Conservation (phyloP, 139 green algal species). For the Chlorella sp. region DNA sequence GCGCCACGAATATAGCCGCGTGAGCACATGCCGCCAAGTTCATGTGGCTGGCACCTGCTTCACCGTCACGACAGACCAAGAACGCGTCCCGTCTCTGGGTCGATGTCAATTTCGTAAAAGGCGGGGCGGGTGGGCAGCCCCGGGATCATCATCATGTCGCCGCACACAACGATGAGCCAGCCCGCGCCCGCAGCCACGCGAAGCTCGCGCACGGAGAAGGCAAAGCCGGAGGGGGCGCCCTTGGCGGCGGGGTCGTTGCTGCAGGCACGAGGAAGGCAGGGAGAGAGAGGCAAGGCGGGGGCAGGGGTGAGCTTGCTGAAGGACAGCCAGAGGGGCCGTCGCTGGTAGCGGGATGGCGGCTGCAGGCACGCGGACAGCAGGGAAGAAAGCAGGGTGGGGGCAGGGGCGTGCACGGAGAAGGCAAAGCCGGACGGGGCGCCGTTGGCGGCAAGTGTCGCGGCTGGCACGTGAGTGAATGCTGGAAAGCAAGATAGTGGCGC, state of each 20-base stretch:
- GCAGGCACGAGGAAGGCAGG: not conserved
- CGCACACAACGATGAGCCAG: constrained; percentile 93
- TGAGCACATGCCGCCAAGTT: too few species aligned
- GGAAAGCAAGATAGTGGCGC: too few species aligned
- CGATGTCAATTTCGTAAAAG: constrained; percentile 88
- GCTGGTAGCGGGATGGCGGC: too few species aligned
- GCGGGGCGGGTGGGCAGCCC: constrained; percentile 89
- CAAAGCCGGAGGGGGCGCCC: constrained; percentile 89
- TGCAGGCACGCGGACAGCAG: constrained; percentile 82
- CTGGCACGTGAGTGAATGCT: too few species aligned
- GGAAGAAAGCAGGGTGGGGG: too few species aligned
- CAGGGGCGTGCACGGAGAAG: constrained; percentile 90
- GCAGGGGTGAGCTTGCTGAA: not conserved
- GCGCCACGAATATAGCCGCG: too few species aligned
- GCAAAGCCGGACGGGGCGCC: constrained; percentile 90
- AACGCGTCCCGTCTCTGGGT: constrained; percentile 77
- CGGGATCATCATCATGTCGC: constrained; percentile 95
- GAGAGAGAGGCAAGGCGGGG: too few species aligned
- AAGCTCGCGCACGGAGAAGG: constrained; percentile 91
- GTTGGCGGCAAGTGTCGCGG: constrained; percentile 44
- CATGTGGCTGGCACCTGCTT: too few species aligned
- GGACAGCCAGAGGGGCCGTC: too few species aligned
- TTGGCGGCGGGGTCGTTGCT: constrained; percentile 49
- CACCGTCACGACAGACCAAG: constrained; percentile 80
- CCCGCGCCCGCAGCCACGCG: constrained; percentile 88